These are phyloP conservation scores for Astrephomene gubernaculifera DNA, from an alignment of 139 green algal species.

Conservation along the genomic window DNA sequence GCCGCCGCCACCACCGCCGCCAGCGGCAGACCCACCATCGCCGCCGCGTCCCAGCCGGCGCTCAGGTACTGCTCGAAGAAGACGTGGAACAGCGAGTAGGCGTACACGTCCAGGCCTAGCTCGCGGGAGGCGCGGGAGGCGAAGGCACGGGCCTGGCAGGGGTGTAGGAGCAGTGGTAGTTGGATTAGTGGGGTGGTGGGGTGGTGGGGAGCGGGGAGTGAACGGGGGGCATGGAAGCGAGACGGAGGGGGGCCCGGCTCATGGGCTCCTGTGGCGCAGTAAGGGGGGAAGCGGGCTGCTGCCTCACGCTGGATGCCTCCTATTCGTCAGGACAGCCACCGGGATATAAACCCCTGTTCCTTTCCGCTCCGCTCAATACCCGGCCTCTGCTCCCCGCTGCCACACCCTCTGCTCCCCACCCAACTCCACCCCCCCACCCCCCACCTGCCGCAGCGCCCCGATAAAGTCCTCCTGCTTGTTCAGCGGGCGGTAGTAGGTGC, in stretches of 20 bases:
- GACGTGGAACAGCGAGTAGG: conserved; percentile 94
- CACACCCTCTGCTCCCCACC: neutral
- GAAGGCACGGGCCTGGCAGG: conserved; percentile 10
- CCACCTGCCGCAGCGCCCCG: conserved; percentile 60
- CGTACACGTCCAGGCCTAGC: conserved; percentile 80
- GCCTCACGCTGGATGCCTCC: too few species aligned
- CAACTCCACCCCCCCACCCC: neutral
- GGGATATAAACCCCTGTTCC: too few species aligned
- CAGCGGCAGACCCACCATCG: conserved; percentile 53
- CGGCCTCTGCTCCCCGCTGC: neutral
- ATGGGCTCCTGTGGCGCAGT: neutral
- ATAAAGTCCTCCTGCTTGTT: conserved; percentile 90
- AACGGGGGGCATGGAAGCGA: neutral
- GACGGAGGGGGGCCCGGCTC: neutral
- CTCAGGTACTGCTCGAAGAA: conserved; percentile 96
- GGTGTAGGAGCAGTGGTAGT: neutral
- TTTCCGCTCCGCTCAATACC: too few species aligned
- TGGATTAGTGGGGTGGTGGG: neutral
- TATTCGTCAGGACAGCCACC: too few species aligned
- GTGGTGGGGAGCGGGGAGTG: neutral
- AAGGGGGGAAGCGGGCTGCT: too few species aligned
- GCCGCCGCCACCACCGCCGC: conserved; percentile 49
- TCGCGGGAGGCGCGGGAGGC: conserved; percentile 41
- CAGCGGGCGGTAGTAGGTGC: conserved; percentile 87
- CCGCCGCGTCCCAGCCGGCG: conserved; percentile 28